A percentile compares a stretch with the other conserved stretches of the same genome.
These are phyloP conservation scores for Coemansia sp. DNA, from an alignment of 192 early-diverging fungal genomes.

Conservation along the genomic window DNA sequence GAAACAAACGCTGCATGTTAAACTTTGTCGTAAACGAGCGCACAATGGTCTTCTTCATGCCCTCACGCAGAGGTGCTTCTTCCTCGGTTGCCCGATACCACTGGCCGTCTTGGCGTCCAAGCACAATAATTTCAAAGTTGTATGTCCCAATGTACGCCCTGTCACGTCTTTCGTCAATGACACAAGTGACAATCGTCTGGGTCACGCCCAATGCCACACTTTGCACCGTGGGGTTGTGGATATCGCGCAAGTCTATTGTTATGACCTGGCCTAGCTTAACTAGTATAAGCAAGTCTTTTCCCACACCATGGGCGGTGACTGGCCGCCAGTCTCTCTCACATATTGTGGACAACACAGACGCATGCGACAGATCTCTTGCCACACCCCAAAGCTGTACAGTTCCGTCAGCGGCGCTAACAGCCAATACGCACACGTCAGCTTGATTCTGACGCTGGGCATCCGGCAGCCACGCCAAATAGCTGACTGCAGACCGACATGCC, in stretches of 20 bases:
- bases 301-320: slow-evolving; percentile 23
- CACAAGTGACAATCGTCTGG: slow-evolving; percentile 37
- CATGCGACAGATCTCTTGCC: slow-evolving; percentile 11
- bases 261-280: slow-evolving; percentile 34
- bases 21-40: slow-evolving; percentile 48
- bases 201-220: slow-evolving; percentile 18
- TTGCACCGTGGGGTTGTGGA: slow-evolving; percentile 2
- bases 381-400: slow-evolving; percentile 27
- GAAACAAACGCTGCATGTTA: slow-evolving; percentile 31
- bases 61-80: slow-evolving; percentile 20
- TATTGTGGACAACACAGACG: slow-evolving; percentile 1
- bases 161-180: slow-evolving; percentile 21
- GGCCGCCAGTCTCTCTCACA: slow-evolving; percentile 33
- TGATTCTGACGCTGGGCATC: background rate
- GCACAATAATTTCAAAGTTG: slow-evolving; percentile 29
- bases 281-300: slow-evolving; percentile 13
- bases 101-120: slow-evolving; percentile 3
- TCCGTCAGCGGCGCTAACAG: slow-evolving; percentile 29
- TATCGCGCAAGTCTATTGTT: slow-evolving; percentile 15
- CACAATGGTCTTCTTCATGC: slow-evolving; percentile 33
- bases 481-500: background rate
- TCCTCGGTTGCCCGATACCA: slow-evolving; percentile 20
- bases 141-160: slow-evolving; percentile 27
- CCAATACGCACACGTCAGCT: slow-evolving; percentile 2
- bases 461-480: slow-evolving; percentile 29